These are phyloP conservation scores for Collariella sp. DNA, from an alignment of 495 filamentous ascomycete species.

Conservation along the genomic window DNA sequence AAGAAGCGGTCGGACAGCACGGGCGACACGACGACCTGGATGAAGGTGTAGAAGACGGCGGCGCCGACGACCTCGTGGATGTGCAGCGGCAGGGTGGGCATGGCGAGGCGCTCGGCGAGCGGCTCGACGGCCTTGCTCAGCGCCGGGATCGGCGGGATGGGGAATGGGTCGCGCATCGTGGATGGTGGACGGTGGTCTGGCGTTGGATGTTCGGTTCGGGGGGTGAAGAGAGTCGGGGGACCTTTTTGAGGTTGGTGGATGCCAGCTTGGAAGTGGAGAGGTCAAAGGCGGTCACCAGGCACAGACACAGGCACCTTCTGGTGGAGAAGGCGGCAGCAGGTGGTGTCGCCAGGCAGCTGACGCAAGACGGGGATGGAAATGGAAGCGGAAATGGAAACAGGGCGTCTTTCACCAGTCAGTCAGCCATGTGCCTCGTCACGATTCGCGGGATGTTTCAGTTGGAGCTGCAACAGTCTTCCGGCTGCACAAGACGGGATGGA, in stretches of 20 bases:
- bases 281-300: background rate
- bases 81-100: constrained; percentile 72
- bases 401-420: background rate
- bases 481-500: background rate
- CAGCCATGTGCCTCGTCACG: constrained; percentile 16
- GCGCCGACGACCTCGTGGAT: constrained; percentile 79
- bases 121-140: constrained; percentile 48
- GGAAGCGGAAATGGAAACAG: background rate
- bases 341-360: background rate
- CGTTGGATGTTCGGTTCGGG: background rate
- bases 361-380: background rate
- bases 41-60: constrained; percentile 65
- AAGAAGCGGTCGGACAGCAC: constrained; percentile 58
- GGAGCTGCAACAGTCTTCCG: background rate
- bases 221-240: background rate
- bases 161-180: constrained; percentile 63
- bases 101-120: constrained; percentile 47
- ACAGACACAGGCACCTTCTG: background rate
- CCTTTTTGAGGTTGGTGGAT: background rate
- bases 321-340: background rate
- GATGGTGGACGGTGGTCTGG: background rate
- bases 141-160: constrained; percentile 47
- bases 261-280: background rate
- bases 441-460: constrained; percentile 7
- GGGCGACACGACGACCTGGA: constrained; percentile 68